Percentiles rank a stretch among this genome's conserved stretches.
phyloP scores from a whole-genome alignment of 768 basidiomycete species.

The Russula ochroleuca region DNA sequence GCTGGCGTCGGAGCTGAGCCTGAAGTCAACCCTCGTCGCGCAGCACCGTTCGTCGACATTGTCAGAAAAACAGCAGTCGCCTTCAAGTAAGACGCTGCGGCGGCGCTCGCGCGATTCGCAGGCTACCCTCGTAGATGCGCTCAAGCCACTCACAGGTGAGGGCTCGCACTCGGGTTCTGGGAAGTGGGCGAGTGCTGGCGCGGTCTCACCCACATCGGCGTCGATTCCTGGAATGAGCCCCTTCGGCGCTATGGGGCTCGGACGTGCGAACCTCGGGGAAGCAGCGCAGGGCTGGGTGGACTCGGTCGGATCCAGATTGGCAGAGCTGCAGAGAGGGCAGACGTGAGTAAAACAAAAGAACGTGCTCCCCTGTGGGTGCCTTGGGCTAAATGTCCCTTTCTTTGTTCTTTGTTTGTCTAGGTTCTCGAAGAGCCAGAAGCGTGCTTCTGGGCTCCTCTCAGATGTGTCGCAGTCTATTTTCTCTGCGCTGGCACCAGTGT shows the following conservation, averaged over 20 bases:
- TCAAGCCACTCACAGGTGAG: slow-evolving; percentile 24
- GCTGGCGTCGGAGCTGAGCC: slow-evolving; percentile 30
- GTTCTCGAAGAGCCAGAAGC: slow-evolving; percentile 63
- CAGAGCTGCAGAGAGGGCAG: slow-evolving; percentile 49
- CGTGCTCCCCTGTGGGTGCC: neutral
- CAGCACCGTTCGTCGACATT: neutral
- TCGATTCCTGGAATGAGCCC: slow-evolving; percentile 42
- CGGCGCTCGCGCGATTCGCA: slow-evolving; percentile 33
- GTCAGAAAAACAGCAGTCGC: neutral
- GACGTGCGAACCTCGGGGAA: slow-evolving; percentile 30
- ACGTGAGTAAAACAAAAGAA: slow-evolving; percentile 45
- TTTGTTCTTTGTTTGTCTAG: slow-evolving; percentile 35
- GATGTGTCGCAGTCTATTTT: slow-evolving; percentile 59
- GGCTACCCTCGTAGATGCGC: slow-evolving; percentile 30
- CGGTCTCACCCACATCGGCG: slow-evolving; percentile 38
- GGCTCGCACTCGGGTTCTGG: slow-evolving; percentile 16
- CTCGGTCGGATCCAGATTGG: slow-evolving; percentile 47
- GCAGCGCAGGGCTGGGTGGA: slow-evolving; percentile 43
- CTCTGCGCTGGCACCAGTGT: slow-evolving; percentile 33
- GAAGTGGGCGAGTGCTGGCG: slow-evolving; percentile 25
- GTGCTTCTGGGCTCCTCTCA: slow-evolving; percentile 59
- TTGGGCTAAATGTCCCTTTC: neutral
- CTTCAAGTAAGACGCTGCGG: slow-evolving; percentile 22
- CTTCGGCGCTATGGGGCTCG: slow-evolving; percentile 31
- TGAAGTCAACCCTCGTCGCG: slow-evolving; percentile 11